Base-by-base conservation (phyloP, 179 eudicot genomes). In the Heliamphora pulchella region DNA sequence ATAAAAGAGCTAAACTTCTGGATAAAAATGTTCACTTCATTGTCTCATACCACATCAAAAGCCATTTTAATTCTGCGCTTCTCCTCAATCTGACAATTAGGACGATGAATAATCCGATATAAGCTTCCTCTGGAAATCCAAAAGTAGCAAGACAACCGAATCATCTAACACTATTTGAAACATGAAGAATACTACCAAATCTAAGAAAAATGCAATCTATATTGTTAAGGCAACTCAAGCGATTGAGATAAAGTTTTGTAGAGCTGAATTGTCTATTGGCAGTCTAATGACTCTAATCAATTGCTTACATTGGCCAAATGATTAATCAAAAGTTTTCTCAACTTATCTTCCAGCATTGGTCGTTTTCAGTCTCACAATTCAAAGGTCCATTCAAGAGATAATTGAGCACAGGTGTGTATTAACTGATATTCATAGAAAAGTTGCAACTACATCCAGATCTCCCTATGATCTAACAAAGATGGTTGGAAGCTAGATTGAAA, bases 81-180 rank as follows among this genome's bases (percentile, higher is more conserved):
- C 86, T 96, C 99, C 75, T 96, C 99, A 85, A 94, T 90, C 81
- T 92, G 96, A 86, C 87, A 88, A 82, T 92, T 87, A 82, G 99
- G 98, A 80, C 98, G 99, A 87, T 96, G 99, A 81, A 96, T 91
- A 75, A 94, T 92, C 86, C 97, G 94, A 72, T 92, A 96, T 79
- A 96, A 91, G 89, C 99, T 96, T 86, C 99, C 99, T 80, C 99
- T 96, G 86, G 82, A 87, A 83, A 83, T 66, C 62, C 78, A 84
- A 76, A 63, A 62, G 64, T 71, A 68, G 5, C 58, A 43, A 77
- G 22, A 81, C 63, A 78, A 51, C 47, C 77, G 79, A 78, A 50
- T 14, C 44, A 71, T 72, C 73, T 53, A 67, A 59, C 15, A 50
- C 63, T 78, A 82, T 47, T 18, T 50, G 11, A 50, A 75, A 65